Percentiles rank a stretch among this genome's conserved stretches.
phyloP scores from a whole-genome alignment of 1,284 basidiomycete genomes.

The Stygiomarasmius scandens region DNA sequence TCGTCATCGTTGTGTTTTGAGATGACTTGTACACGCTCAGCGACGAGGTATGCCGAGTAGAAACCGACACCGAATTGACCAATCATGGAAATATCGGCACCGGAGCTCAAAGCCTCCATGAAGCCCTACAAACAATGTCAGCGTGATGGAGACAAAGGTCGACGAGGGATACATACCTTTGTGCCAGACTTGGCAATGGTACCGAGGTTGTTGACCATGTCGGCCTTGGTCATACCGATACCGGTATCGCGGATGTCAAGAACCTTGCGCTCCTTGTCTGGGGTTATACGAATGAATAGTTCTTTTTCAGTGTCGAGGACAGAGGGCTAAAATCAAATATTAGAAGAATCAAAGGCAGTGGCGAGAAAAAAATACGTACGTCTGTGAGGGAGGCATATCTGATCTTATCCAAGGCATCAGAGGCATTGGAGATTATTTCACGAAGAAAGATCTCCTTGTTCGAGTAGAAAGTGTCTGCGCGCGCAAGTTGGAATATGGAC shows the following conservation, averaged over 20 bases:
- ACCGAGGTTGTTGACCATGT: conserved; percentile 98
- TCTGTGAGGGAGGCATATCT: conserved; percentile 94
- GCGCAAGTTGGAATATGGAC: too few relatives aligned
- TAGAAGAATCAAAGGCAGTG: too few relatives aligned
- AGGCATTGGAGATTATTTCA: conserved; percentile 90
- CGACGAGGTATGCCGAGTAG: conserved; percentile 99
- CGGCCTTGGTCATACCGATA: conserved; percentile 99
- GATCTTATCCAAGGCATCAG: conserved; percentile 97
- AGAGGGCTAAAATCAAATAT: conserved; percentile 57
- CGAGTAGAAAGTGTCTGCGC: conserved; percentile 93
- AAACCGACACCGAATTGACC: conserved; percentile 99
- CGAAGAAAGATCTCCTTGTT: conserved; percentile 99
- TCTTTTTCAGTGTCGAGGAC: conserved; percentile 89
- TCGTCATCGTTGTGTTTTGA: conserved; percentile 99
- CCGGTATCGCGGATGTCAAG: conserved; percentile 95
- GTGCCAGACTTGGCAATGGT: conserved; percentile 99
- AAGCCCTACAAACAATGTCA: conserved; percentile 71
- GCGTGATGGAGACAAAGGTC: conserved; percentile 8
- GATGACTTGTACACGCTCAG: conserved; percentile 97
- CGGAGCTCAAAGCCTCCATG: conserved; percentile 94
- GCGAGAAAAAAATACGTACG: conserved; percentile 8
- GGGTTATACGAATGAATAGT: conserved; percentile 89
- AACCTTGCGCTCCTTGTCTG: conserved; percentile 95
- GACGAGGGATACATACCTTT: conserved; percentile 54
- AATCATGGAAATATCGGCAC: conserved; percentile 95